A percentile compares a stretch with the other conserved stretches of the same genome.
Conservation (phyloP, 352 stramenopile genomes). For the Globisporangium acanthophoron region DNA sequence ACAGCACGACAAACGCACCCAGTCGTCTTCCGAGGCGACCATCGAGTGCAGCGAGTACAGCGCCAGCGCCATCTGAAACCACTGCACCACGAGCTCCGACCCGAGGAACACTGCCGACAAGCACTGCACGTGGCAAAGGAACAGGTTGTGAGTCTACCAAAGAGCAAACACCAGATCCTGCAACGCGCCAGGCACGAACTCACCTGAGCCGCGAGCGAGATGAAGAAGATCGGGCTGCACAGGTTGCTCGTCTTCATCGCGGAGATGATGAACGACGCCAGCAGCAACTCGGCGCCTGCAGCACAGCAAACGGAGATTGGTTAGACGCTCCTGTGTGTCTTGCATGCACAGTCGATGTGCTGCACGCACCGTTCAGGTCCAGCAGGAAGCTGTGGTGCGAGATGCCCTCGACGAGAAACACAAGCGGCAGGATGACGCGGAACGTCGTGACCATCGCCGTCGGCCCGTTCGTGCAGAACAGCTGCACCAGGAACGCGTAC, state of each 20-base stretch:
- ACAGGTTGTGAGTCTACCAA: neutral
- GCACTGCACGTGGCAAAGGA: conserved; percentile 26
- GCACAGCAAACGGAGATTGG: neutral
- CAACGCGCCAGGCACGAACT: neutral
- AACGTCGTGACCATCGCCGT: conserved; percentile 86
- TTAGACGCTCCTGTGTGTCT: neutral
- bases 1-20: conserved; percentile 24
- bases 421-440: conserved; percentile 74
- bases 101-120: conserved; percentile 78
- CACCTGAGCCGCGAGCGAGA: conserved; percentile 78
- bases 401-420: conserved; percentile 85
- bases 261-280: conserved; percentile 83
- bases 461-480: conserved; percentile 80
- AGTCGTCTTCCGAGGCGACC: conserved; percentile 68
- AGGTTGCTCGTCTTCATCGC: conserved; percentile 84
- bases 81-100: conserved; percentile 79
- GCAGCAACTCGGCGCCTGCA: conserved; percentile 69
- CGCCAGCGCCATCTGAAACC: conserved; percentile 76
- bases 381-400: conserved; percentile 87
- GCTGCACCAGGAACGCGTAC: conserved; percentile 87
- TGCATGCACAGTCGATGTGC: neutral
- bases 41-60: conserved; percentile 81
- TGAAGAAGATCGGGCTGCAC: conserved; percentile 77
- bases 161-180: neutral
- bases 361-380: conserved; percentile 72